A percentile compares a stretch with the other conserved stretches of the same genome.
Evolutionary conservation across 208 protist genomes (phyloP).

Genomic region (Lotmaria passim): DNA sequence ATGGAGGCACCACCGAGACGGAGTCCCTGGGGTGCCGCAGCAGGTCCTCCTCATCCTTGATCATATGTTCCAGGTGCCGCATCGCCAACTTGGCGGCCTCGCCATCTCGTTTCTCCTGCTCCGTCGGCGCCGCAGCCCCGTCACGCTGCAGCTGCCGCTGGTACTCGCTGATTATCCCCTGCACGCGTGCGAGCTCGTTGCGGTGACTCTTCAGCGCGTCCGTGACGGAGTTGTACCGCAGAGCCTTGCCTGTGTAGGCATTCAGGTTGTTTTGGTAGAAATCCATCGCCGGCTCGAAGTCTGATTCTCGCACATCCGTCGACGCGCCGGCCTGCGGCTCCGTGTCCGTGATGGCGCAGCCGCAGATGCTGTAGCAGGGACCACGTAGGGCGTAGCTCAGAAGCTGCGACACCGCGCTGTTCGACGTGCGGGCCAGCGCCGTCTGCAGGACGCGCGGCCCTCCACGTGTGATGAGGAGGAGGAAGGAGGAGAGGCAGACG

Average conservation of each 20-base stretch:
- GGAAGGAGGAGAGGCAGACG: slow-evolving; percentile 35
- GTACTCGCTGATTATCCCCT: slow-evolving; percentile 7
- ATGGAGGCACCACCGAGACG: slow-evolving; percentile 15
- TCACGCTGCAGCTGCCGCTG: not conserved
- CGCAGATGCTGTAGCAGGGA: slow-evolving; percentile 41
- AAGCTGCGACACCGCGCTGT: slow-evolving; percentile 8
- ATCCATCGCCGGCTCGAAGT: slow-evolving; percentile 21
- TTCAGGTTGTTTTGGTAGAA: slow-evolving; percentile 29
- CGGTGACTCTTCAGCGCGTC: slow-evolving; percentile 36
- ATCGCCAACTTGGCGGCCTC: not conserved
- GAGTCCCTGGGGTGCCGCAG: slow-evolving; percentile 3
- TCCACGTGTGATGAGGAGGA: slow-evolving; percentile 31
- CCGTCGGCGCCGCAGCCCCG: not conserved
- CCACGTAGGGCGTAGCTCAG: slow-evolving; percentile 38
- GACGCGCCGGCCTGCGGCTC: slow-evolving; percentile 25
- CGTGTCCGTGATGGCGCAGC: slow-evolving; percentile 24
- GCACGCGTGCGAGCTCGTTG: slow-evolving; percentile 6
- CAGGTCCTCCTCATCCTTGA: slow-evolving; percentile 24
- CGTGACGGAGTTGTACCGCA: slow-evolving; percentile 44
- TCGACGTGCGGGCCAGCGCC: not conserved
- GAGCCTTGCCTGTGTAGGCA: slow-evolving; percentile 23
- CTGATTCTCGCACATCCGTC: not conserved
- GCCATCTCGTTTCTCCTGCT: slow-evolving; percentile 3
- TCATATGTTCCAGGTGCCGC: slow-evolving; percentile 28
- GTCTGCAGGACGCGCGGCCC: slow-evolving; percentile 13